Evolutionary conservation across 2,329 filamentous ascomycete species (phyloP).

Genomic region (Cadophora malorum): DNA sequence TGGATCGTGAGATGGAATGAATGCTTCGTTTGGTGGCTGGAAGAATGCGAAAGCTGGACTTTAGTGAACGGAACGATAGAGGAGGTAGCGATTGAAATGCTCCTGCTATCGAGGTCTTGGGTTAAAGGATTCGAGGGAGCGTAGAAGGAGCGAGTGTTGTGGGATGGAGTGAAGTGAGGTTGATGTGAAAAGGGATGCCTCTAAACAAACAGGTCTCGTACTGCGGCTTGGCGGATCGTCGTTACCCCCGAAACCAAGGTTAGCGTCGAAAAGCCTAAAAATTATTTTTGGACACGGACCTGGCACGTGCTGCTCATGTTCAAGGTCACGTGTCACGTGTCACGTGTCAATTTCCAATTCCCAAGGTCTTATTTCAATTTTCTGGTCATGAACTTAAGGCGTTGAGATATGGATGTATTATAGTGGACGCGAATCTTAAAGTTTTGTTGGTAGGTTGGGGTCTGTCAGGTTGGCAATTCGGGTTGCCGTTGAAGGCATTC

Average conservation of each 20-base stretch:
- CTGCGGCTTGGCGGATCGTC: constrained; percentile 27
- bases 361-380: no score
- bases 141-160: constrained; percentile 24
- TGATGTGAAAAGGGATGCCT: constrained; percentile 30
- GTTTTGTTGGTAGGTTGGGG: not conserved
- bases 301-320: constrained; percentile 15
- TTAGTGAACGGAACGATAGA: constrained; percentile 34
- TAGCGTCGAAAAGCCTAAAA: constrained; percentile 22
- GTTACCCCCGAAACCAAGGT: constrained; percentile 31
- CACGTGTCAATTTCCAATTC: no score
- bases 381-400: no score
- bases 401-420: not conserved
- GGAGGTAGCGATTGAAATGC: constrained; percentile 36
- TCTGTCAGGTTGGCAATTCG: not conserved
- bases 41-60: not conserved
- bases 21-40: constrained; percentile 16
- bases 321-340: not conserved
- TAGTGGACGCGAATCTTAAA: not conserved
- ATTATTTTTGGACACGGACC: constrained; percentile 28
- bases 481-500: not conserved
- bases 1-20: constrained; percentile 22
- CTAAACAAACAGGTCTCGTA: constrained; percentile 34
- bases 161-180: constrained; percentile 4
- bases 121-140: constrained; percentile 21
- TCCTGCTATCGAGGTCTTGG: constrained; percentile 27